Evolutionary conservation across 2,329 filamentous ascomycete species (phyloP), one percentile per base, ranked within the genome.

Genomic region (Beauveria asiatica): DNA sequence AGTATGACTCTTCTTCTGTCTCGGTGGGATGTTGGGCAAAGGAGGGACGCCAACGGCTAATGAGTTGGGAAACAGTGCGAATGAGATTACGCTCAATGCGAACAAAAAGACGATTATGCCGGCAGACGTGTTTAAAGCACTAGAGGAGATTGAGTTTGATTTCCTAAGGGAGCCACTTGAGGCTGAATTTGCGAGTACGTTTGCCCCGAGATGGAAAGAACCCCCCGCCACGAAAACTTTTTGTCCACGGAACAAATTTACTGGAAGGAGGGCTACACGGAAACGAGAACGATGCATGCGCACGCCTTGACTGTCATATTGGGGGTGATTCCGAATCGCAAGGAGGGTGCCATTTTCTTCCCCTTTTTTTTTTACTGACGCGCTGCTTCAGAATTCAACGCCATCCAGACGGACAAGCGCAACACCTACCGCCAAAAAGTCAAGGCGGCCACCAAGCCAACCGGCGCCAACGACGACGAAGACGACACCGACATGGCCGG

Each of bases 81-180:
- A 90, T 67, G 87, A 90, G 66, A 80, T 85, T 67, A 89, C 89
- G 7, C 72, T 80, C 57, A 75, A 75, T 53, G 80, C 81, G n/a
- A 83, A 82, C 70, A 89, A 91, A 70, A 92, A 92, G 76, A 93
- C 89, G 0, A 88, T 94, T 66, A 81, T 84, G 67, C 88, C 89
- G 0, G 80, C 81, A 45, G 89, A 93, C 69, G 88, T 94, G 45
- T 85, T 92, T 68, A 84, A 85, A 54, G 89, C 89, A 0, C 79
- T 94, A 51, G 84, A 88, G n/a, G 86, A 90, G 42, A 82, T 86
- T 51, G 90, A 93, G 70, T 90, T 90, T 53, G 80, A 79, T n/a
- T 92, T 92, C 70, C 77, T 90, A 60, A 82, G 83, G 16, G 78
- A 78, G 60, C 79, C 84, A 39, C 76, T 93, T 37, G 87, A 93